Conservation (phyloP, 2,329 filamentous ascomycete species). For the Aspergillaceae sp. region DNA sequence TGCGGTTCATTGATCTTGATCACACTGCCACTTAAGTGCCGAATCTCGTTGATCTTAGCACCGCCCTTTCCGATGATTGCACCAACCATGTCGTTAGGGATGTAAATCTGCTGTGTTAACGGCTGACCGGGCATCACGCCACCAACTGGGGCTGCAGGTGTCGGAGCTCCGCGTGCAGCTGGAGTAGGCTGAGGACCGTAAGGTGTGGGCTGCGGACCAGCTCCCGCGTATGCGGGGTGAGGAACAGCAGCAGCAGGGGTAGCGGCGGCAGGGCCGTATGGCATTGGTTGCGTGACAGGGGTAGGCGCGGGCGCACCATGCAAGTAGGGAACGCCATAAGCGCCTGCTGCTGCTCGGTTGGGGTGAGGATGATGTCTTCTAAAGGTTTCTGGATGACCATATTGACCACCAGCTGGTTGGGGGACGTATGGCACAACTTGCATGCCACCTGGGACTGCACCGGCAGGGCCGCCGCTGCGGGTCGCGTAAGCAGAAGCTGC, state of each 20-base stretch:
- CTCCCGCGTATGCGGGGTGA: conserved; percentile 65
- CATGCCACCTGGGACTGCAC: conserved; percentile 93
- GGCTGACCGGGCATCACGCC: conserved; percentile 70
- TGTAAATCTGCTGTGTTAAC: conserved; percentile 96
- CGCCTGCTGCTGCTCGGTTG: conserved; percentile 66
- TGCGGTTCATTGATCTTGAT: conserved; percentile 99
- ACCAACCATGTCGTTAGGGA: conserved; percentile 98
- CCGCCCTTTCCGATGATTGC: conserved; percentile 98
- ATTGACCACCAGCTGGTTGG: conserved; percentile 85
- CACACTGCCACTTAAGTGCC: conserved; percentile 91
- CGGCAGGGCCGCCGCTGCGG: conserved; percentile 83
- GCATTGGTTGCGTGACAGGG: conserved; percentile 54
- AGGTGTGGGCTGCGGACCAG: conserved; percentile 65
- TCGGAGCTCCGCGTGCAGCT: conserved; percentile 56
- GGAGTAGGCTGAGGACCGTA: conserved; percentile 56
- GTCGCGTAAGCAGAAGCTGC: conserved; percentile 97
- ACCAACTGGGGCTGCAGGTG: conserved; percentile 57
- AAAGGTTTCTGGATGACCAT: conserved; percentile 80
- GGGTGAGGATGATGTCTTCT: conserved; percentile 63
- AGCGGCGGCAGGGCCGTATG: conserved; percentile 73
- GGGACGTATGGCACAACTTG: conserved; percentile 98
- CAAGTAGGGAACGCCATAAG: conserved; percentile 62
- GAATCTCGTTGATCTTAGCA: conserved; percentile 98
- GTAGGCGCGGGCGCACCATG: conserved; percentile 54
- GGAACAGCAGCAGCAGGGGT: conserved; percentile 55